phyloP scores from a whole-genome alignment of 176 grass and related monocot genomes.

The Triticum dicoccoides region DNA sequence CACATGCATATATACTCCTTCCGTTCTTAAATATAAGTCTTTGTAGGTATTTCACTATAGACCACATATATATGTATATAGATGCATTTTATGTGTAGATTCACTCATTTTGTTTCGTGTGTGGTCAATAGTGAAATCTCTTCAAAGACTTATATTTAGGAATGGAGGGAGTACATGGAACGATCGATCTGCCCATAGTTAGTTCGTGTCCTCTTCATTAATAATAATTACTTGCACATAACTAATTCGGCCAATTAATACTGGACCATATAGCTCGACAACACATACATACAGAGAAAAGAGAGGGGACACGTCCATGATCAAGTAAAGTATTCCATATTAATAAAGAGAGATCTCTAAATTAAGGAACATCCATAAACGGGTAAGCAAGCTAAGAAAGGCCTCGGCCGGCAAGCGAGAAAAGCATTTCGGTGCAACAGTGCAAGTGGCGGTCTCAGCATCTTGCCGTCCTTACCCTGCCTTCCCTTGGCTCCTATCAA shows the following conservation, averaged over 20 bases:
- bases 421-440: conserved; percentile 16
- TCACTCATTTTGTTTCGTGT: too few species aligned
- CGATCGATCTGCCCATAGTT: neutral
- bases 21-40: too few species aligned
- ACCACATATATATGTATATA: too few species aligned
- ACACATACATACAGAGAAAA: neutral
- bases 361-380: conserved; percentile 26
- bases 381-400: conserved; percentile 47
- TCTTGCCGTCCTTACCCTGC: neutral
- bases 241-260: neutral
- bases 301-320: conserved; percentile 5
- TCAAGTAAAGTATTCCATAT: neutral
- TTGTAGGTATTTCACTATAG: too few species aligned
- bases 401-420: neutral
- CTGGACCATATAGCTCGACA: neutral
- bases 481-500: conserved; percentile 29
- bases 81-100: too few species aligned
- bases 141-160: too few species aligned
- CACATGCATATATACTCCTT: neutral
- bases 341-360: conserved; percentile 17
- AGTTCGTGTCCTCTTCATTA: neutral
- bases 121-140: too few species aligned
- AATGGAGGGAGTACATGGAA: too few species aligned
- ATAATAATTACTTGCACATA: neutral
- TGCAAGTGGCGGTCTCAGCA: neutral